phyloP scores from a whole-genome alignment of 169 alveolate species.

The Sarcocystis neurona region DNA sequence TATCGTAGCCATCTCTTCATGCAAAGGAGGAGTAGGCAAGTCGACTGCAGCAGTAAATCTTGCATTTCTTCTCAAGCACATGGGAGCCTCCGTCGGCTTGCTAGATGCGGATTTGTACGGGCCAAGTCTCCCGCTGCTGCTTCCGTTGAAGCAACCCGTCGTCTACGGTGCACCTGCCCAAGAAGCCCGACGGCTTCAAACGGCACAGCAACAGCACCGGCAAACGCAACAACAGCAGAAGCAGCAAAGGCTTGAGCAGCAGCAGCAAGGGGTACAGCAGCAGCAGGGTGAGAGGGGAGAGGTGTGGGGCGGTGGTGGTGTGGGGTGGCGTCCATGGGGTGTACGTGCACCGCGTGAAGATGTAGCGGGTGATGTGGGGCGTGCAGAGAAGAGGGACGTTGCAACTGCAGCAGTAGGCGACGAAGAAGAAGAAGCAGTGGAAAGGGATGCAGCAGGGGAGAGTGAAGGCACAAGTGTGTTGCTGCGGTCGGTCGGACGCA shows the following conservation, averaged over 20 bases:
- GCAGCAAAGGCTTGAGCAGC: background rate
- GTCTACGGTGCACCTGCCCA: conserved; percentile 46
- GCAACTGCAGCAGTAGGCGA: too few species aligned
- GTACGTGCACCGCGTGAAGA: too few species aligned
- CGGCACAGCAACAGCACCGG: background rate
- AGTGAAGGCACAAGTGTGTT: too few species aligned
- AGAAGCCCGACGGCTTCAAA: conserved; percentile 5
- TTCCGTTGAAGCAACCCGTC: conserved; percentile 68
- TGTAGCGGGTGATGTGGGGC: too few species aligned
- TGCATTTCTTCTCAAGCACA: conserved; percentile 82
- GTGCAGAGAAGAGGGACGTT: too few species aligned
- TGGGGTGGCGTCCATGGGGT: too few species aligned
- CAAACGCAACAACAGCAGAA: background rate
- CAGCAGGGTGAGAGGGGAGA: too few species aligned
- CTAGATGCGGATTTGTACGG: conserved; percentile 95
- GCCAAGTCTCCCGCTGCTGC: conserved; percentile 90
- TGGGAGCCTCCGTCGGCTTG: conserved; percentile 90
- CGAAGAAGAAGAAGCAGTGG: too few species aligned
- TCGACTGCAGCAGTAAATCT: conserved; percentile 91
- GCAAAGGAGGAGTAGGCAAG: conserved; percentile 98
- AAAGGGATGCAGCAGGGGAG: too few species aligned
- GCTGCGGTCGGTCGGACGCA: too few species aligned
- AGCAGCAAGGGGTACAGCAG: background rate
- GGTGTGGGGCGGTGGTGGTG: too few species aligned
- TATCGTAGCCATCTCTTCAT: conserved; percentile 91